Percentiles rank a stretch among this genome's conserved stretches.
Evolutionary conservation across 202 grass and related monocot genomes (phyloP).

Genomic region (Brachypodium distachyon): DNA sequence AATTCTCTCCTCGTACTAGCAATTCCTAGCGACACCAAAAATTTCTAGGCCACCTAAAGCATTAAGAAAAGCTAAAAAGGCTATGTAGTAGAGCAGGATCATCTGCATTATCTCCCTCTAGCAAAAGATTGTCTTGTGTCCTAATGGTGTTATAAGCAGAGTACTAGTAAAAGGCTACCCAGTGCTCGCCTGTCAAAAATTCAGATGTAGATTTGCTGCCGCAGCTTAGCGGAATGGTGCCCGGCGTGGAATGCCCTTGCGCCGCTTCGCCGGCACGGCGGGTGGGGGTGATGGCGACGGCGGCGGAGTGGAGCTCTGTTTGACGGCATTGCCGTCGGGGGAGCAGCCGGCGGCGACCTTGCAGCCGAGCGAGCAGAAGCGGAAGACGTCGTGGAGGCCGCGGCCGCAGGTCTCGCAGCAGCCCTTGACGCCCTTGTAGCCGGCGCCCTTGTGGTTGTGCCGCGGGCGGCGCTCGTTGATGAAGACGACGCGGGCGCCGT

Average conservation of each 20-base stretch:
- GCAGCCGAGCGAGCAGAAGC: constrained; percentile 94
- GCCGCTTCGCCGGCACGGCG: not conserved
- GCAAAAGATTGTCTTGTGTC: not conserved
- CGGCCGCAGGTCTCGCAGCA: constrained; percentile 73
- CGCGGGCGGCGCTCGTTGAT: constrained; percentile 72
- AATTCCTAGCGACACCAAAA: not conserved
- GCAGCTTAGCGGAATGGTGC: not conserved
- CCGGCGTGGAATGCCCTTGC: not conserved
- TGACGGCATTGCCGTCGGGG: constrained; percentile 9
- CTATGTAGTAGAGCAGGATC: not conserved
- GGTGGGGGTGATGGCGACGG: not conserved
- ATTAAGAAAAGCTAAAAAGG: not conserved
- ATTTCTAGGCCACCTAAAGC: not conserved
- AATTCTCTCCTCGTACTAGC: not conserved
- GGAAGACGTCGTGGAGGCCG: constrained; percentile 80
- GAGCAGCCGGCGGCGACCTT: constrained; percentile 56
- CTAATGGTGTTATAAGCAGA: not conserved
- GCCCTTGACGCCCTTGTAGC: constrained; percentile 30
- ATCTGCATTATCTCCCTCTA: not conserved
- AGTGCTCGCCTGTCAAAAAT: constrained; percentile 3
- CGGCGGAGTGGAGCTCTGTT: constrained; percentile 41
- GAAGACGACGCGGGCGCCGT: constrained; percentile 90
- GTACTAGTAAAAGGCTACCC: not conserved
- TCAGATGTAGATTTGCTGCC: not conserved
- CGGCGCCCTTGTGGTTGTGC: constrained; percentile 33